These are phyloP conservation scores for Talaromyces trachyspermus DNA, from an alignment of 495 filamentous ascomycete species.

Conservation along the genomic window DNA sequence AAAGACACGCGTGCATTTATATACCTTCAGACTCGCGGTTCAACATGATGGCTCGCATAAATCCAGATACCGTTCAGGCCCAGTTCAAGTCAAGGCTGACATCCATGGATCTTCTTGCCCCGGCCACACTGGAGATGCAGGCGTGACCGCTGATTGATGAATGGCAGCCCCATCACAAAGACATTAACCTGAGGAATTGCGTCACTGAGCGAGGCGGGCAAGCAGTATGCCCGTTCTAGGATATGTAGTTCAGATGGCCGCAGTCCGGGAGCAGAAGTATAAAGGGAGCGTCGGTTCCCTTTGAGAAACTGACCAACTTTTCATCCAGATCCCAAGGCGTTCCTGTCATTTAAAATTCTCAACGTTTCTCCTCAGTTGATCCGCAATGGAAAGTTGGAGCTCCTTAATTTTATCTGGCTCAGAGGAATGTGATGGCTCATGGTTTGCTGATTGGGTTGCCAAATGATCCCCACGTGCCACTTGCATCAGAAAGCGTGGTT, in stretches of 20 bases:
- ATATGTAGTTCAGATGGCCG: not conserved
- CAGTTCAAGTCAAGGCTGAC: too few relatives aligned
- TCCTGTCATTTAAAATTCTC: too few relatives aligned
- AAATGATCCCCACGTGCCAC: not conserved
- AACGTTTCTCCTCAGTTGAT: not conserved
- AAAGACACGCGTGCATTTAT: too few relatives aligned
- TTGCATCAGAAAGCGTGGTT: not conserved
- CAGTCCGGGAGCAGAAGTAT: not conserved
- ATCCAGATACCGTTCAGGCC: too few relatives aligned
- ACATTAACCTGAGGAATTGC: not conserved
- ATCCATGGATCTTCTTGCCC: too few relatives aligned
- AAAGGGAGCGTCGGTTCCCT: not conserved
- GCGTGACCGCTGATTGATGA: too few relatives aligned
- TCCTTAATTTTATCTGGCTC: not conserved
- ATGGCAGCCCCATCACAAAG: not conserved
- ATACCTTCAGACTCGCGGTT: too few relatives aligned
- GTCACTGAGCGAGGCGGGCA: not conserved
- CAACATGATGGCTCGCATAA: too few relatives aligned
- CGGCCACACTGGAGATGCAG: too few relatives aligned
- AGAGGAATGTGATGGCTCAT: not conserved
- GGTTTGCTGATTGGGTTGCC: not conserved
- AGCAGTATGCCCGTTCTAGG: not conserved
- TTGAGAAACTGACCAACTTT: not conserved
- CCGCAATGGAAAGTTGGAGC: not conserved
- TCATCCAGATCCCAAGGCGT: not conserved